These are phyloP conservation scores for Colletotrichum australisinense DNA, from an alignment of 2,329 filamentous ascomycete species.

Conservation along the genomic window DNA sequence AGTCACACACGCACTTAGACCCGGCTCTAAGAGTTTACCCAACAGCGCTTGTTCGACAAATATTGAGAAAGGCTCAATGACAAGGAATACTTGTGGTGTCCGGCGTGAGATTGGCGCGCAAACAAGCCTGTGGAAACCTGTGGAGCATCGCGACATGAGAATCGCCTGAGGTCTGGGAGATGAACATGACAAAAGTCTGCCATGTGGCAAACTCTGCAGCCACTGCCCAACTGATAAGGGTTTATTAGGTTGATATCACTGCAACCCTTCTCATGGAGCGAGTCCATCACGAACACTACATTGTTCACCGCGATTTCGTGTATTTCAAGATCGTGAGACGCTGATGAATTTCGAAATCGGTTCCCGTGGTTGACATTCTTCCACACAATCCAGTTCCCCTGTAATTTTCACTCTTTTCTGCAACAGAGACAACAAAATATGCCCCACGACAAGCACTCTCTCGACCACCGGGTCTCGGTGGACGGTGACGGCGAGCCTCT, in stretches of 20 bases:
- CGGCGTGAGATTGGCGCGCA: conserved; percentile 17
- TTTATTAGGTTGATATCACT: conserved; percentile 9
- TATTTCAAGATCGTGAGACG: not conserved
- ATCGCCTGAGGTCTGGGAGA: conserved; percentile 15
- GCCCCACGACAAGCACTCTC: conserved; percentile 1
- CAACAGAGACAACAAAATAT: not conserved
- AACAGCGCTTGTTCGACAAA: not conserved
- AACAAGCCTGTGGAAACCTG: conserved; percentile 19
- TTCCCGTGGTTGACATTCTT: not conserved
- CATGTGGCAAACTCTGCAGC: conserved; percentile 19
- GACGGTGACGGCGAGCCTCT: conserved; percentile 12
- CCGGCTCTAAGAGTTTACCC: not conserved
- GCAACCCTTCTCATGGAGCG: not conserved
- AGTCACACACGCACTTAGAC: not conserved
- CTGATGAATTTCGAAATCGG: not conserved
- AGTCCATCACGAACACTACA: not conserved
- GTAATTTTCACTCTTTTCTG: not conserved
- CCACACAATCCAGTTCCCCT: not conserved
- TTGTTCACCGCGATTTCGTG: not conserved
- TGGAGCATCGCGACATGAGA: conserved; percentile 18
- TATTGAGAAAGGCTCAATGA: not conserved
- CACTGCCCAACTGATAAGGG: conserved; percentile 3
- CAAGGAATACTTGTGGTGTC: not conserved
- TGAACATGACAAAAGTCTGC: not conserved
- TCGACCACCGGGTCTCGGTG: conserved; percentile 9